Evolutionary conservation across 441 rosid genomes (phyloP).

Genomic region (Sinapis alba): DNA sequence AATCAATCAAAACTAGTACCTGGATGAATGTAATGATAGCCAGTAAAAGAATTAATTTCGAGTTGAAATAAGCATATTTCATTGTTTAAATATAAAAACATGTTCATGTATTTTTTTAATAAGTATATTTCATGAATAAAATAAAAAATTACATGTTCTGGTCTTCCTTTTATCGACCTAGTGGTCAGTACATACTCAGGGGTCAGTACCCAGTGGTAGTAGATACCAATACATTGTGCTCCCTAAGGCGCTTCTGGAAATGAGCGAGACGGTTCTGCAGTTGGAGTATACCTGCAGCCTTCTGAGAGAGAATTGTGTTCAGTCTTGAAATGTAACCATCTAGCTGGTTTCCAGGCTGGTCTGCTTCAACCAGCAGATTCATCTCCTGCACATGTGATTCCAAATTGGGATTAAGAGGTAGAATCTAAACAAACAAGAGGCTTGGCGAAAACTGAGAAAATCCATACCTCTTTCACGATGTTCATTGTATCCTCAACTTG

Average conservation of each 20-base stretch:
- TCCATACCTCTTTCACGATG: constrained; percentile 67
- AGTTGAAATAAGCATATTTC: no score
- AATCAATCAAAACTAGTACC: no score
- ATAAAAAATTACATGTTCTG: no score
- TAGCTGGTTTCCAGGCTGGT: constrained; percentile 87
- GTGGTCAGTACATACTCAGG: no score
- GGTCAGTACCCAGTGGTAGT: constrained; percentile 47
- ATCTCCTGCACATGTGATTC: constrained; percentile 58
- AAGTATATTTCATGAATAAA: no score
- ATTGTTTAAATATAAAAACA: no score
- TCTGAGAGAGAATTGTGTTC: constrained; percentile 73
- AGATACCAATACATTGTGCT: constrained; percentile 73
- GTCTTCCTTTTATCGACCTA: no score
- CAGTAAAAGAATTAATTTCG: no score
- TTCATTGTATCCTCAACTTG: constrained; percentile 79
- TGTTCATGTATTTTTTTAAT: no score
- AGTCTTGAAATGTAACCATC: constrained; percentile 73
- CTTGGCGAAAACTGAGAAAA: neutral
- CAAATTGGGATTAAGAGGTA: neutral
- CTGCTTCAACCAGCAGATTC: constrained; percentile 73
- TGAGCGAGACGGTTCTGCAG: constrained; percentile 69
- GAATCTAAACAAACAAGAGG: neutral
- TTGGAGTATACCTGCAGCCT: constrained; percentile 79
- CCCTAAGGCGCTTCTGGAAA: constrained; percentile 79
- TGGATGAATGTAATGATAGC: no score